A percentile compares a stretch with the other conserved stretches of the same genome.
phyloP scores from a whole-genome alignment of 2,329 filamentous ascomycete species.

The Botryotinia narcissicola region DNA sequence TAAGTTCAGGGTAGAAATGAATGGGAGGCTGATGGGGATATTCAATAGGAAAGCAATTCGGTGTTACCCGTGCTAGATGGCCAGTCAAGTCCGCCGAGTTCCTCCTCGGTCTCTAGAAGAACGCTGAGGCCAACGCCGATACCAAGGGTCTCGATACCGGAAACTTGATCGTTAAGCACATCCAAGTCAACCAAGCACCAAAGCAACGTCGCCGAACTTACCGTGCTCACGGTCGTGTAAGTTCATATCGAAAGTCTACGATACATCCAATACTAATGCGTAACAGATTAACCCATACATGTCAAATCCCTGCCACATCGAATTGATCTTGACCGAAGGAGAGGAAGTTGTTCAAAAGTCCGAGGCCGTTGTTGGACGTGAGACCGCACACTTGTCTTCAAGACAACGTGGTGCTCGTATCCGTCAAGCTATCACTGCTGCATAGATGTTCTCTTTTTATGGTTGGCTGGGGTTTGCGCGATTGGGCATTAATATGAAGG shows the following conservation, averaged over 20 bases:
- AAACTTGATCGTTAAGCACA: slow-evolving; percentile 99
- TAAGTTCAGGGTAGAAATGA: background rate
- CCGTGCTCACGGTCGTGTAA: slow-evolving; percentile 99
- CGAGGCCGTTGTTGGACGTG: slow-evolving; percentile 62
- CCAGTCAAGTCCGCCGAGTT: slow-evolving; percentile 99
- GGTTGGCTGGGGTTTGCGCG: slow-evolving; percentile 32
- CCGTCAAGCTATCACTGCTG: slow-evolving; percentile 63
- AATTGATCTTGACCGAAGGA: slow-evolving; percentile 97
- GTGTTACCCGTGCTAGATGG: slow-evolving; percentile 97
- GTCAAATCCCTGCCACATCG: slow-evolving; percentile 99
- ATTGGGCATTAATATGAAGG: slow-evolving; percentile 29
- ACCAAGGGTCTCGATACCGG: slow-evolving; percentile 96
- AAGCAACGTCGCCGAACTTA: slow-evolving; percentile 99
- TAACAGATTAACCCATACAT: slow-evolving; percentile 98
- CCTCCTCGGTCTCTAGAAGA: slow-evolving; percentile 94
- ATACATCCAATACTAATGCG: background rate
- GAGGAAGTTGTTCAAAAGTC: slow-evolving; percentile 96
- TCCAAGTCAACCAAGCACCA: slow-evolving; percentile 99
- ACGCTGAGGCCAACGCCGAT: slow-evolving; percentile 95
- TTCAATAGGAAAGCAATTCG: slow-evolving; percentile 88
- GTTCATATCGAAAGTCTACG: slow-evolving; percentile 44
- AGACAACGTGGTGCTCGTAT: slow-evolving; percentile 81
- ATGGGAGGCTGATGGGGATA: slow-evolving; percentile 28
- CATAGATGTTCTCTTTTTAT: slow-evolving; percentile 47
- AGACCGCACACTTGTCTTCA: slow-evolving; percentile 66